Percentiles rank a stretch among this genome's conserved stretches.
These are phyloP conservation scores for Cyberlindnera galapagoensis DNA, from an alignment of 805 yeast species.

Conservation along the genomic window DNA sequence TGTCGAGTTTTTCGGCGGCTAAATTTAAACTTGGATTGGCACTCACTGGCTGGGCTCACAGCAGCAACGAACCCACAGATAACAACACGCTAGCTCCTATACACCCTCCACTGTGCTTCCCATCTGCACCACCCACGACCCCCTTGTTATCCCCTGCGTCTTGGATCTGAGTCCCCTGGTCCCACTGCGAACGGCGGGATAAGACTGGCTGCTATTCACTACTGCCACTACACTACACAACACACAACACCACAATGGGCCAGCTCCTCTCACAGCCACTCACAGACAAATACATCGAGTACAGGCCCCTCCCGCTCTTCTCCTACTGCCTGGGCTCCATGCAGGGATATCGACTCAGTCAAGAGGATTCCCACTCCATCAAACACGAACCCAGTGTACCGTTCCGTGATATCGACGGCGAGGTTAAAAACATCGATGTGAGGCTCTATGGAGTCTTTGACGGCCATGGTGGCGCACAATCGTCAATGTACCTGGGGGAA, in stretches of 20 bases:
- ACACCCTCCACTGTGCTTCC: too few species aligned
- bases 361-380: conserved; percentile 71
- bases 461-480: conserved; percentile 73
- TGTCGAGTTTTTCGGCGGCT: too few species aligned
- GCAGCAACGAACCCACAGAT: too few species aligned
- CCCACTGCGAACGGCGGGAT: too few species aligned
- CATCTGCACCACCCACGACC: too few species aligned
- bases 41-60: too few species aligned
- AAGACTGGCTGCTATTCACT: too few species aligned
- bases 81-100: too few species aligned
- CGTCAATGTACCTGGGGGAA: conserved; percentile 47
- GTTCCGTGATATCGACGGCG: conserved; percentile 19
- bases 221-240: too few species aligned
- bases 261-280: conserved; percentile 66
- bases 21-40: too few species aligned
- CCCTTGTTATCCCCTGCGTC: too few species aligned
- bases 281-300: conserved; percentile 38
- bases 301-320: conserved; percentile 28
- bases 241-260: conserved; percentile 62
- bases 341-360: conserved; percentile 71
- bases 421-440: conserved; percentile 18
- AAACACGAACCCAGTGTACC: conserved; percentile 33
- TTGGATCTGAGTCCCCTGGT: too few species aligned
- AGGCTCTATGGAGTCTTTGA: conserved; percentile 69
- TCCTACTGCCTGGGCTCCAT: conserved; percentile 63